Evolutionary conservation across 345 rosid genomes (phyloP).

Genomic region (Linum lewisii): DNA sequence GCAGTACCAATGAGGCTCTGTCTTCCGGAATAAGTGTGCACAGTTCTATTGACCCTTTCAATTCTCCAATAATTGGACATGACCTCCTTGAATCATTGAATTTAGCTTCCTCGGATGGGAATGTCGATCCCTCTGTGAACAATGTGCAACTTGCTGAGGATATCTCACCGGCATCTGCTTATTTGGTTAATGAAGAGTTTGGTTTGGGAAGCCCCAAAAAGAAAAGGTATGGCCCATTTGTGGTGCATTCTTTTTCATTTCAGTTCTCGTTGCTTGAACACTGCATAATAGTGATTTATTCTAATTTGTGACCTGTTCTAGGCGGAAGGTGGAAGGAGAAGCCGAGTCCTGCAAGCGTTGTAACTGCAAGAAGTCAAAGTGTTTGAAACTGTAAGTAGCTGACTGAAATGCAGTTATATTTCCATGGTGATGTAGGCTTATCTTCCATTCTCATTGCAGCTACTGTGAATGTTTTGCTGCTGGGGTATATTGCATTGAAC

Average conservation of each 20-base stretch:
- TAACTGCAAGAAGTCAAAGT: slow-evolving; percentile 91
- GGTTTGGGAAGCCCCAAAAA: slow-evolving; percentile 67
- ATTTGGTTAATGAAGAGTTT: slow-evolving; percentile 42
- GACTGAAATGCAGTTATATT: neutral
- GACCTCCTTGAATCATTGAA: slow-evolving; percentile 36
- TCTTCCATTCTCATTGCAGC: slow-evolving; percentile 31
- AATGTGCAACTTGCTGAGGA: slow-evolving; percentile 34
- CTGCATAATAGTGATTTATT: neutral
- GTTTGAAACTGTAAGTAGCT: slow-evolving; percentile 88
- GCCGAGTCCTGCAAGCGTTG: slow-evolving; percentile 77
- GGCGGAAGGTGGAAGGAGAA: slow-evolving; percentile 72
- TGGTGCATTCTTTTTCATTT: neutral
- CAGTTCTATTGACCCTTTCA: slow-evolving; percentile 30
- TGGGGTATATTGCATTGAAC: slow-evolving; percentile 87
- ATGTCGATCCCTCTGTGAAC: slow-evolving; percentile 29
- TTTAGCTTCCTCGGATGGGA: slow-evolving; percentile 31
- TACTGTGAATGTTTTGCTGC: slow-evolving; percentile 99
- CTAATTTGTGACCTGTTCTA: slow-evolving; percentile 17
- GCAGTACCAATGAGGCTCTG: slow-evolving; percentile 30
- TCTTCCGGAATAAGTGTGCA: slow-evolving; percentile 35
- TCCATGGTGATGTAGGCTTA: neutral
- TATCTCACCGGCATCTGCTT: slow-evolving; percentile 32
- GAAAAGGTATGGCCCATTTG: slow-evolving; percentile 46
- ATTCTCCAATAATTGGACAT: slow-evolving; percentile 22
- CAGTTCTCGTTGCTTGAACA: neutral